A percentile compares a stretch with the other conserved stretches of the same genome.
Conservation (phyloP, 805 yeast genomes). For the Candida palmyrensis region DNA sequence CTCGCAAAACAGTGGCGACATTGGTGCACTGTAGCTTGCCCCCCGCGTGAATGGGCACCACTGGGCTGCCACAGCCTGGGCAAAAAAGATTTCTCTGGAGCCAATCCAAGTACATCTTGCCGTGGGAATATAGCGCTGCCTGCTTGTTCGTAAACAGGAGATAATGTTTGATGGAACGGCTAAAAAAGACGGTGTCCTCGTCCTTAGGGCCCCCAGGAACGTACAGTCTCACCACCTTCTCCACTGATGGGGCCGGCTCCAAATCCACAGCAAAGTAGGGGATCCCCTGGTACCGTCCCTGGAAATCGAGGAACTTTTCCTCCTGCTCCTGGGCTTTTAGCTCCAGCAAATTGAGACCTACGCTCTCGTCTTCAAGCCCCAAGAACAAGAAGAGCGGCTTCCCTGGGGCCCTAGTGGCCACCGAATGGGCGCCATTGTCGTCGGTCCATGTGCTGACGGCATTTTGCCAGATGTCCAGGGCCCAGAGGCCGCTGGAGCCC, state of each 20-base stretch:
- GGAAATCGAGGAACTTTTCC: conserved; percentile 36
- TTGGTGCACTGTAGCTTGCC: conserved; percentile 51
- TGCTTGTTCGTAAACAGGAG: conserved; percentile 36
- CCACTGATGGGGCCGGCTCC: conserved; percentile 32
- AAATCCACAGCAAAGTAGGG: conserved; percentile 66
- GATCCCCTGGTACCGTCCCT: conserved; percentile 49
- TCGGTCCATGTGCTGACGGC: conserved; percentile 19
- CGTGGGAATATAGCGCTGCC: conserved; percentile 73
- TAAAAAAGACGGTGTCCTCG: conserved; percentile 17
- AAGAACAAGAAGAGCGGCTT: conserved; percentile 39
- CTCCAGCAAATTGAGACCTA: conserved; percentile 28
- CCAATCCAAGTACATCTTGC: conserved; percentile 85
- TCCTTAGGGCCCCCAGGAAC: conserved; percentile 14
- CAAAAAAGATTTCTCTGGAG: conserved; percentile 66
- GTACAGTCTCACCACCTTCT: conserved; percentile 18
- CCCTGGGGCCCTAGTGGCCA: conserved; percentile 32
- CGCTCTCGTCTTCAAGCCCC: conserved; percentile 44
- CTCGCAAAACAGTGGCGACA: conserved; percentile 7
- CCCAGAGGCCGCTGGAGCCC: conserved; percentile 14
- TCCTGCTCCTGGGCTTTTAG: conserved; percentile 20
- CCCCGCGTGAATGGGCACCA: conserved; percentile 63
- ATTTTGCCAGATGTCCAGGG: conserved; percentile 9
- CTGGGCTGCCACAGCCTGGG: conserved; percentile 76
- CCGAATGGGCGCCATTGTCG: conserved; percentile 29
- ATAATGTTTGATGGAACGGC: conserved; percentile 31